phyloP scores from a whole-genome alignment of 495 filamentous ascomycete genomes.

The Venustampulla echinocandica region DNA sequence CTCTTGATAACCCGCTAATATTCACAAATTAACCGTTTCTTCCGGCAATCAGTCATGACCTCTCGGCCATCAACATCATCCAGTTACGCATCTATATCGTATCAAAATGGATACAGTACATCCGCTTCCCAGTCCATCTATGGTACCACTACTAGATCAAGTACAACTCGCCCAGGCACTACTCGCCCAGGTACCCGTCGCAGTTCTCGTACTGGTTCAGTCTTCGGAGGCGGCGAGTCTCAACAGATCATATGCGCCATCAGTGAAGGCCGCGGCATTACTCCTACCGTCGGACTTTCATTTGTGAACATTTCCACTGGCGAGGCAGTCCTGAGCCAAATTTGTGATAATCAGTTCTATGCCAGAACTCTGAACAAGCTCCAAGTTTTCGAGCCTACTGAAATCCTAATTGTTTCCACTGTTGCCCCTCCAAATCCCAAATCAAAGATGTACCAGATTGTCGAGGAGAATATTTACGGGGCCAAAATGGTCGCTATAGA shows the following conservation, averaged over 20 bases:
- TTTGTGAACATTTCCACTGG: slow-evolving; percentile 78
- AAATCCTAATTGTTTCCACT: slow-evolving; percentile 63
- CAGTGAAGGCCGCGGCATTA: slow-evolving; percentile 76
- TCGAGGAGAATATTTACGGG: slow-evolving; percentile 59
- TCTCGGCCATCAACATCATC: slow-evolving; percentile 28
- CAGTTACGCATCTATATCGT: slow-evolving; percentile 26
- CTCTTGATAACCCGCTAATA: no score
- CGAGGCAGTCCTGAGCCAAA: slow-evolving; percentile 79
- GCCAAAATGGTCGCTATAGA: slow-evolving; percentile 56
- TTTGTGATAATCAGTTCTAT: slow-evolving; percentile 84
- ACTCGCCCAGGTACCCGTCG: slow-evolving; percentile 36
- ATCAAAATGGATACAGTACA: slow-evolving; percentile 20
- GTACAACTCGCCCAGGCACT: slow-evolving; percentile 21
- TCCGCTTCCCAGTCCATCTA: slow-evolving; percentile 12
- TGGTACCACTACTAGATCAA: slow-evolving; percentile 12
- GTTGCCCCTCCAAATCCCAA: slow-evolving; percentile 50
- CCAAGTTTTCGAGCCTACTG: slow-evolving; percentile 64
- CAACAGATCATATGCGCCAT: slow-evolving; percentile 86
- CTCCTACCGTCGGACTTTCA: slow-evolving; percentile 80
- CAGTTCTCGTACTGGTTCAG: slow-evolving; percentile 59
- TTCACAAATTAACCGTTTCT: no score
- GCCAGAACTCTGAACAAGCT: slow-evolving; percentile 77
- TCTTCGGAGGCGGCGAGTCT: slow-evolving; percentile 42
- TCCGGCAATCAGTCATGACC: slow-evolving; percentile 9
- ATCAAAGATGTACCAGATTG: slow-evolving; percentile 68